A percentile compares a stretch with the other conserved stretches of the same genome.
Evolutionary conservation across 306 rosid species (phyloP).

Genomic region (Rosa lucieae): DNA sequence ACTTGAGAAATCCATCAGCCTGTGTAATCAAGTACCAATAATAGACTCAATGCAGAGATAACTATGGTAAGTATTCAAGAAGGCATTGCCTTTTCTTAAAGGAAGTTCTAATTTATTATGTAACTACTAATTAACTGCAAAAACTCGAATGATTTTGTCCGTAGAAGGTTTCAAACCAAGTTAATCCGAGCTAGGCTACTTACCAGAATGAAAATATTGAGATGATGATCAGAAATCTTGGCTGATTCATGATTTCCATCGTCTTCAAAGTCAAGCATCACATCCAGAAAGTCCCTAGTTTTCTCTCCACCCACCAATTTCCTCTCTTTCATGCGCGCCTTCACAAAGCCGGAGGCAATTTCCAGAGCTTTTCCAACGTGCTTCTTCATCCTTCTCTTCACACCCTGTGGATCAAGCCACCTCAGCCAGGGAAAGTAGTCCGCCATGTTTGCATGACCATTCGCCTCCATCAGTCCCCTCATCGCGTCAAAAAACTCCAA

Average conservation of each 20-base stretch:
- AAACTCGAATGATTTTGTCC: not conserved
- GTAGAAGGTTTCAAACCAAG: not conserved
- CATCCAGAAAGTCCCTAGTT: constrained; percentile 51
- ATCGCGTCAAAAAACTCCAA: constrained; percentile 40
- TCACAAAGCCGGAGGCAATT: constrained; percentile 42
- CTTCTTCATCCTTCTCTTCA: constrained; percentile 35
- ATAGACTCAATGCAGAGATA: too few relatives aligned
- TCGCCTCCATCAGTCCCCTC: constrained; percentile 35
- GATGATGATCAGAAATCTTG: constrained; percentile 39
- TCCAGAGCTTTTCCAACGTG: constrained; percentile 43
- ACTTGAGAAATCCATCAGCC: too few relatives aligned
- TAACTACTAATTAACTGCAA: not conserved
- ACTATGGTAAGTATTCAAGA: too few relatives aligned
- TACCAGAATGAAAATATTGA: constrained; percentile 58
- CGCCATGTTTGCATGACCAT: constrained; percentile 37
- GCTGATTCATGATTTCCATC: constrained; percentile 27
- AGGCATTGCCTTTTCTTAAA: too few relatives aligned
- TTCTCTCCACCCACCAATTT: not conserved
- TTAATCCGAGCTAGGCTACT: not conserved
- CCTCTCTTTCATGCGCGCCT: constrained; percentile 28
- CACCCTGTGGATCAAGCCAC: constrained; percentile 16
- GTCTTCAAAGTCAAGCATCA: constrained; percentile 45
- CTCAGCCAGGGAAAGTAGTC: constrained; percentile 26
- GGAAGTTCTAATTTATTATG: not conserved
- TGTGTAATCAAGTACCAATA: too few relatives aligned